phyloP scores from a whole-genome alignment of 306 rosid genomes.

The Potentilla sterilis region DNA sequence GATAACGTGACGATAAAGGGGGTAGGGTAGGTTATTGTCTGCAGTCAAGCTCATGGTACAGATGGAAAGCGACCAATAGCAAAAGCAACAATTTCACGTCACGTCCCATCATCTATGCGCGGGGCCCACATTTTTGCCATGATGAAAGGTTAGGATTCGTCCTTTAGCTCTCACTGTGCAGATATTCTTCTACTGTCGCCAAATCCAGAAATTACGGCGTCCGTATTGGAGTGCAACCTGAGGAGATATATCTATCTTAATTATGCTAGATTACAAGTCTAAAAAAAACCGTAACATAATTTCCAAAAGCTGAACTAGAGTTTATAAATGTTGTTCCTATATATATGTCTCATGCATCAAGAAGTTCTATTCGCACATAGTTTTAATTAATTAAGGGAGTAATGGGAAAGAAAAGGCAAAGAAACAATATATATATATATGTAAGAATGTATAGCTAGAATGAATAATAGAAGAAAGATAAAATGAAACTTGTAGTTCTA shows the following conservation, averaged over 20 bases:
- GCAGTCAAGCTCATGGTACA: constrained; percentile 36
- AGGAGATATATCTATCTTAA: too few relatives aligned
- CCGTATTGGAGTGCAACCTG: background rate
- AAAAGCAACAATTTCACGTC: constrained; percentile 30
- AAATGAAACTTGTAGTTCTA: background rate
- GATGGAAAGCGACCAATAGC: constrained; percentile 27
- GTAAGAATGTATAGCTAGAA: too few relatives aligned
- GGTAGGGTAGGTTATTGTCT: constrained; percentile 28
- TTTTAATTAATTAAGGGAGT: too few relatives aligned
- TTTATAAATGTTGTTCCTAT: too few relatives aligned
- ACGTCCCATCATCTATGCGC: constrained; percentile 32
- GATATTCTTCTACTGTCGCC: background rate
- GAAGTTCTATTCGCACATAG: background rate
- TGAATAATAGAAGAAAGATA: background rate
- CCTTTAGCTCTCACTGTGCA: background rate
- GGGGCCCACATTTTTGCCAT: constrained; percentile 28
- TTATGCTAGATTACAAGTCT: too few relatives aligned
- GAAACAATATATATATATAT: too few relatives aligned
- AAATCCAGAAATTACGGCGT: background rate
- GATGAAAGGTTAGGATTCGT: constrained; percentile 24
- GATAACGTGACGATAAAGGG: constrained; percentile 18
- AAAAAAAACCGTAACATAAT: too few relatives aligned
- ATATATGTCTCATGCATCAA: too few relatives aligned
- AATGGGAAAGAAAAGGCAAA: too few relatives aligned
- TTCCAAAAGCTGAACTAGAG: too few relatives aligned